Conservation (phyloP, 2,329 filamentous ascomycete species). For the Colletotrichum caudatum region DNA sequence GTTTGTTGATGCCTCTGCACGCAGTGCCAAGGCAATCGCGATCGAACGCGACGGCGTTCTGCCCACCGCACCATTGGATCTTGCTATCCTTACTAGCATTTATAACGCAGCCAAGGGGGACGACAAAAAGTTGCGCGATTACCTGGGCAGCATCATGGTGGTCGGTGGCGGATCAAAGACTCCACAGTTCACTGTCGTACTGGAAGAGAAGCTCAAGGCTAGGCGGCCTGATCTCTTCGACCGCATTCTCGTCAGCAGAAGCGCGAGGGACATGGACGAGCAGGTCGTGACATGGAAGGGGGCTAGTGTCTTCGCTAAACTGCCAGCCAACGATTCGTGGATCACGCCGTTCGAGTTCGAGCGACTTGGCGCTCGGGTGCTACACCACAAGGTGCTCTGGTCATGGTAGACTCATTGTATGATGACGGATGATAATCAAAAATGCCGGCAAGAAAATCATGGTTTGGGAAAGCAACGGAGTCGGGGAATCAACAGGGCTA, state of each 20-base stretch:
- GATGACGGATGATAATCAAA: slow-evolving; percentile 2
- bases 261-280: slow-evolving; percentile 92
- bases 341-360: slow-evolving; percentile 90
- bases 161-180: slow-evolving; percentile 87
- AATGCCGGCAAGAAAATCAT: slow-evolving; percentile 7
- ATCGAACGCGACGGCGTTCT: slow-evolving; percentile 83
- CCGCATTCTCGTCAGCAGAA: slow-evolving; percentile 73
- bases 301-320: slow-evolving; percentile 93
- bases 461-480: slow-evolving; percentile 37
- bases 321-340: slow-evolving; percentile 96
- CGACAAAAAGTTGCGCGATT: slow-evolving; percentile 92
- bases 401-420: slow-evolving; percentile 59
- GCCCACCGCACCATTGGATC: slow-evolving; percentile 85
- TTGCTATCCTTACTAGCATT: slow-evolving; percentile 90
- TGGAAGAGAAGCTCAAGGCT: slow-evolving; percentile 84
- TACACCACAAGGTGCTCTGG: slow-evolving; percentile 85
- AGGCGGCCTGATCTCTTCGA: slow-evolving; percentile 71
- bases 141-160: slow-evolving; percentile 90
- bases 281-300: slow-evolving; percentile 99
- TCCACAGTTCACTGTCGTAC: slow-evolving; percentile 80
- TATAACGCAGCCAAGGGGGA: slow-evolving; percentile 88
- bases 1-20: slow-evolving; percentile 64
- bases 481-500: slow-evolving; percentile 24
- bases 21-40: slow-evolving; percentile 67
- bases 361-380: slow-evolving; percentile 80